These are phyloP conservation scores for Saturnispora quitensis DNA, from an alignment of 805 yeast species.

Conservation along the genomic window DNA sequence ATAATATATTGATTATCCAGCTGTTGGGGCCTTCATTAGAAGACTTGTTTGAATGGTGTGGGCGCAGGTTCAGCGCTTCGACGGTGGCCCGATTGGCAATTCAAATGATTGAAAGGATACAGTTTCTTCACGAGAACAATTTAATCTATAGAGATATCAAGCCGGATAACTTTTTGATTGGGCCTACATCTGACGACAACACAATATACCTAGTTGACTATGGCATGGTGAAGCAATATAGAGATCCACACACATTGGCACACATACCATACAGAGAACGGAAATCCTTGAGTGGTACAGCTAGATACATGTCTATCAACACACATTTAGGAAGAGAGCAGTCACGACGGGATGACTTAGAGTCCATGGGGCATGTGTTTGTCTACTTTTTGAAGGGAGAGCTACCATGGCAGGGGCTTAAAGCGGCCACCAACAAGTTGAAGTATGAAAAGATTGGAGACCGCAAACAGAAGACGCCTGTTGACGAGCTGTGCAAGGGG, in stretches of 20 bases:
- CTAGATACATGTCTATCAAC: constrained; percentile 80
- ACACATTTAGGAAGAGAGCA: constrained; percentile 85
- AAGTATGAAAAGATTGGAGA: constrained; percentile 81
- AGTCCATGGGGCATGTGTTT: constrained; percentile 74
- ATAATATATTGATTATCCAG: constrained; percentile 68
- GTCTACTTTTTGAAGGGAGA: constrained; percentile 71
- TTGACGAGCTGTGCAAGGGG: constrained; percentile 51
- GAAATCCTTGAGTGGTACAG: constrained; percentile 76
- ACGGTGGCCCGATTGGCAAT: constrained; percentile 68
- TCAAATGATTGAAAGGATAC: constrained; percentile 68
- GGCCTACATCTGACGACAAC: constrained; percentile 46
- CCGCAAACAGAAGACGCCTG: constrained; percentile 62
- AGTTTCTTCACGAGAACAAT: constrained; percentile 68
- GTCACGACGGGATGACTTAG: constrained; percentile 74
- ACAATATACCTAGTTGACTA: constrained; percentile 68
- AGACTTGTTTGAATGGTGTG: constrained; percentile 85
- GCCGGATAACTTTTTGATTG: constrained; percentile 75
- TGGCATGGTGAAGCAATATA: constrained; percentile 81
- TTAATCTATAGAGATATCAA: constrained; percentile 74
- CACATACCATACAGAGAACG: constrained; percentile 79
- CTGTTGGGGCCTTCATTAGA: constrained; percentile 77
- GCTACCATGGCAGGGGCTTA: constrained; percentile 85
- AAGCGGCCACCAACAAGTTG: constrained; percentile 77
- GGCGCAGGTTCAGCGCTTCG: constrained; percentile 59
- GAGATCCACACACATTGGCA: constrained; percentile 71